phyloP scores from a whole-genome alignment of 2,329 filamentous ascomycete species.

The Cryphonectria japonica region DNA sequence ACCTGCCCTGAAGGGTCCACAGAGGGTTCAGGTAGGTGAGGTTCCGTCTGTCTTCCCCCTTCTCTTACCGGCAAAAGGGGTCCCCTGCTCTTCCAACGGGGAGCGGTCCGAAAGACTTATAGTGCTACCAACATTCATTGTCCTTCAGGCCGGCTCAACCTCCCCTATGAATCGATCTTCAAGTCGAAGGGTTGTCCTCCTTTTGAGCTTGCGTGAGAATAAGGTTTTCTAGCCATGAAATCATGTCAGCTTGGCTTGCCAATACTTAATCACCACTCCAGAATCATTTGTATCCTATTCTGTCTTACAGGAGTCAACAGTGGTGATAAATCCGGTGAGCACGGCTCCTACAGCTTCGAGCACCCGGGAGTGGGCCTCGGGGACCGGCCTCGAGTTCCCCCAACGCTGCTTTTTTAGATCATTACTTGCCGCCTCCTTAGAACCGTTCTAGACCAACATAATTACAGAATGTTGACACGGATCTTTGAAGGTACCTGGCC shows the following conservation, averaged over 20 bases:
- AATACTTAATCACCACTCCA: neutral
- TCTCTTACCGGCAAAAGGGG: neutral
- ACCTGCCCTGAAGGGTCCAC: neutral
- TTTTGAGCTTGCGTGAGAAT: neutral
- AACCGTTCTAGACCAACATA: neutral
- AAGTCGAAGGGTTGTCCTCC: neutral
- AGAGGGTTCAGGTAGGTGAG: neutral
- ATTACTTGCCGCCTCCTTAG: neutral
- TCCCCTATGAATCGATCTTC: neutral
- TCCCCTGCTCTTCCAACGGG: neutral
- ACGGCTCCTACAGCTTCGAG: neutral
- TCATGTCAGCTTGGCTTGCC: neutral
- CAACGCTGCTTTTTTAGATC: neutral
- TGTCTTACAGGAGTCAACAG: no score
- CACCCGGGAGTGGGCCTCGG: neutral
- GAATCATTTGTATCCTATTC: neutral
- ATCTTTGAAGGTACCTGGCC: neutral
- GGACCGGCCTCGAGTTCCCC: neutral
- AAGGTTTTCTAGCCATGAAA: neutral
- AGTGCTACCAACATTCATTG: no score
- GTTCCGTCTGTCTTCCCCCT: neutral
- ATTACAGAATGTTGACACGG: neutral
- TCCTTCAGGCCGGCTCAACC: neutral
- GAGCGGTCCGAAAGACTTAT: no score
- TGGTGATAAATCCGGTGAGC: no score